A percentile compares a stretch with the other conserved stretches of the same genome.
Evolutionary conservation across 805 yeast genomes (phyloP).

Genomic region (Kodamaea jinghongensis): DNA sequence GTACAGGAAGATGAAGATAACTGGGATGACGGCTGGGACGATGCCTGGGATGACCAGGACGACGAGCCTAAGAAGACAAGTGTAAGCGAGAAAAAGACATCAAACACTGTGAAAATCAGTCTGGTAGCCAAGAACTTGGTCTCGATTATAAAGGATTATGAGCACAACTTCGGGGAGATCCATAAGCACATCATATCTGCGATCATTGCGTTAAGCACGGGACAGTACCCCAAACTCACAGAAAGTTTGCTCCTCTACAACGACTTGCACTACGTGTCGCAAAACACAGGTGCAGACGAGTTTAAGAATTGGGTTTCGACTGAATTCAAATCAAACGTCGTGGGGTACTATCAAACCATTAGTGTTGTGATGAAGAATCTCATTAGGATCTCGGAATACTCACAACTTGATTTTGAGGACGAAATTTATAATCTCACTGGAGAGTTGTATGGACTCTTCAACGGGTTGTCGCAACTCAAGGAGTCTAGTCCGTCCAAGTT

Average conservation of each 20-base stretch:
- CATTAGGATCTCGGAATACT: slow-evolving; percentile 4
- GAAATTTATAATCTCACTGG: slow-evolving; percentile 18
- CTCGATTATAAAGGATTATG: slow-evolving; percentile 22
- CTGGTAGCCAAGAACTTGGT: slow-evolving; percentile 22
- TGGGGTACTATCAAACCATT: slow-evolving; percentile 6
- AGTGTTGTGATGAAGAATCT: slow-evolving; percentile 3
- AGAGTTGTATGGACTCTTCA: slow-evolving; percentile 23
- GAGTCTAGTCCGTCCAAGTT: slow-evolving; percentile 27
- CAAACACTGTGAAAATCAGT: slow-evolving; percentile 15
- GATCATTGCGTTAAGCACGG: slow-evolving; percentile 29
- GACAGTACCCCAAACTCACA: slow-evolving; percentile 30
- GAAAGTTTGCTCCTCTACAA: slow-evolving; percentile 35
- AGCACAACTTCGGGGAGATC: slow-evolving; percentile 17
- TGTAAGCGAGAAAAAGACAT: slow-evolving; percentile 1
- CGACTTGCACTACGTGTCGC: slow-evolving; percentile 29
- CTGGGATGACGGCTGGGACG: slow-evolving; percentile 30
- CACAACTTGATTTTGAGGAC: slow-evolving; percentile 15
- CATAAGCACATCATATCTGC: slow-evolving; percentile 22
- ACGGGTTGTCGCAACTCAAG: slow-evolving; percentile 17
- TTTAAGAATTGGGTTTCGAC: slow-evolving; percentile 3
- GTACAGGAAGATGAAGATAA: slow-evolving; percentile 14
- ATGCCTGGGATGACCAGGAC: slow-evolving; percentile 26
- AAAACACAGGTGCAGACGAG: slow-evolving; percentile 9
- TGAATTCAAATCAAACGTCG: slow-evolving; percentile 7
- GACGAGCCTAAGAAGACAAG: slow-evolving; percentile 11